Evolutionary conservation across 2,329 filamentous ascomycete species (phyloP), one percentile per base, ranked within the genome.

Genomic region (Ophiostoma piceae): DNA sequence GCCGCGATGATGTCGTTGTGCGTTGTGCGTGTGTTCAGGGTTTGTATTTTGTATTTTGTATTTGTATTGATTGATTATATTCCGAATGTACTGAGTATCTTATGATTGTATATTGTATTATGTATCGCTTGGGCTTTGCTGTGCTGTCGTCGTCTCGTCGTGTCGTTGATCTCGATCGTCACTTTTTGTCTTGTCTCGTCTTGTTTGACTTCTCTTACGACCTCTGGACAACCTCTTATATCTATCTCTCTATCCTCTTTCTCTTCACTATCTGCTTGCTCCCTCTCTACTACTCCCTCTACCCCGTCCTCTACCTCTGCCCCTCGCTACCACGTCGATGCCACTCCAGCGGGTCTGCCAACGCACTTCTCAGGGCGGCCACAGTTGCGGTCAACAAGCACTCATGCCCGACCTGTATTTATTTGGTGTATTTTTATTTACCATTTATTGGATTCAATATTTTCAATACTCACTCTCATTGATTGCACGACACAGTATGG

Each of bases 351-450:
- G 57, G 57, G 57, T 62, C 57, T 62, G 57, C 57, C 57, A 62
- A 62, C 57, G 57, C 57, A 62, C 26, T 26, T 57, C 3, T 22
- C 51, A 57, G 51, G 51, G 51, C 51, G 51, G 51, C 22, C 51
- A 57, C 57, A 62, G 57, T 62, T 62, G 57, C 57, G 57, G 57
- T 62, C 57, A 62, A 62, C 57, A 62, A 62, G 51, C 51, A 57
- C 51, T 57, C 51, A 26, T 57, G 51, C 51, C 51, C 51, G n/a
- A 57, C 51, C 6, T 19, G 22, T 29, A 22, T 57, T 57, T 26
- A 26, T 57, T 57, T 6, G 19, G 3, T 3, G 12, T 22, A 57
- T 16, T n/a, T 7, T 35, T 35, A 6, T 35, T 5, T 6, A 35
- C 5, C 35, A 35, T 35, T 35, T 35, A 35, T 35, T 35, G 35